These are phyloP conservation scores for Colletotrichum theobromicola DNA, from an alignment of 2,329 filamentous ascomycete genomes.

Conservation along the genomic window DNA sequence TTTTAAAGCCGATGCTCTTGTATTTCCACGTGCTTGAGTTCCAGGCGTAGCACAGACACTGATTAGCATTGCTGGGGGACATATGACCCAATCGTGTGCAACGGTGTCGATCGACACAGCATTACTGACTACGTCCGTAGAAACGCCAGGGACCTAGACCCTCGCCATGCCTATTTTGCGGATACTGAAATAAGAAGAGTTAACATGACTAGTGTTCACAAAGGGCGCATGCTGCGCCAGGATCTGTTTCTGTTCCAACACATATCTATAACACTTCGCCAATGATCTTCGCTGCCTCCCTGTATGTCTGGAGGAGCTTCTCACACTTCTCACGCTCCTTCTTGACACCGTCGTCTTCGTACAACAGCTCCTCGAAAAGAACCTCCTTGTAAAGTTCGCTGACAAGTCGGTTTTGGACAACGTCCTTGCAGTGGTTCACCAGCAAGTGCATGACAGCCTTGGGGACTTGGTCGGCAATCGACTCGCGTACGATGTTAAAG, in stretches of 20 bases:
- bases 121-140: not conserved
- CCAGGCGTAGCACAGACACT: not conserved
- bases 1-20: not conserved
- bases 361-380: slow-evolving; percentile 89
- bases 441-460: slow-evolving; percentile 99
- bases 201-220: not conserved
- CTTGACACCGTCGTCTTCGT: slow-evolving; percentile 97
- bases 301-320: slow-evolving; percentile 92
- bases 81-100: not conserved
- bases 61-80: not conserved
- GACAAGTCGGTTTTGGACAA: slow-evolving; percentile 95
- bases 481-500: slow-evolving; percentile 98
- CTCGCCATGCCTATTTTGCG: not conserved
- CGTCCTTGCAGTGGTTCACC: slow-evolving; percentile 98
- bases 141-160: not conserved
- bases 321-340: slow-evolving; percentile 98
- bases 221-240: not conserved
- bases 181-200: slow-evolving; percentile 2
- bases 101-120: not conserved
- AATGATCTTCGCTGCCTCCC: slow-evolving; percentile 97
- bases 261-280: slow-evolving; percentile 81
- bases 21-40: slow-evolving; percentile 2
- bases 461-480: slow-evolving; percentile 97
- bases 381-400: slow-evolving; percentile 94
- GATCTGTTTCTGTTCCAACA: slow-evolving; percentile 12